Conservation (phyloP, 2,329 filamentous ascomycete species). For the Botryosphaeria dothidea region DNA sequence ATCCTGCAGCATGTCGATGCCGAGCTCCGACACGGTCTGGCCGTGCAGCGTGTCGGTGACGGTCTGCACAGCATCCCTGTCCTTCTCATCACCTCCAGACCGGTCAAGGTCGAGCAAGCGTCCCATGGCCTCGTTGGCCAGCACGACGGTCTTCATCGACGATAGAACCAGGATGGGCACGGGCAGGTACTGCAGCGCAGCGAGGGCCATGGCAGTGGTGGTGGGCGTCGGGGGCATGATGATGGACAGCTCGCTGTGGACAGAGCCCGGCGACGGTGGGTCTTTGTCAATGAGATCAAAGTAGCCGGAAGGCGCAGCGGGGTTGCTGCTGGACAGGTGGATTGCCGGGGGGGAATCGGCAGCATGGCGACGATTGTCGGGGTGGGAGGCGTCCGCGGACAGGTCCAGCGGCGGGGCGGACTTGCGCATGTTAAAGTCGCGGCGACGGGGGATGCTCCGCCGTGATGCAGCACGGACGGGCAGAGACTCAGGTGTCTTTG, state of each 20-base stretch:
- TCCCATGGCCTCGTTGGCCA: constrained; percentile 77
- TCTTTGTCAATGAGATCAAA: constrained; percentile 27
- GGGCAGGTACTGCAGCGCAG: constrained; percentile 71
- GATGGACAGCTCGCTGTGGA: constrained; percentile 36
- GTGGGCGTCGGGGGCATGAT: constrained; percentile 30
- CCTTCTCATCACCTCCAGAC: constrained; percentile 39
- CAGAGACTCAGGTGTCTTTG: neutral
- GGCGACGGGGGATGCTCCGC: constrained; percentile 5
- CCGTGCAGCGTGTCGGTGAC: constrained; percentile 64
- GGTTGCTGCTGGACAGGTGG: constrained; percentile 26
- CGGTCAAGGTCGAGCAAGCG: constrained; percentile 62
- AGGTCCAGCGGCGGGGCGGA: constrained; percentile 12
- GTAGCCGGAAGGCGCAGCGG: constrained; percentile 26
- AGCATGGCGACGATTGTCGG: constrained; percentile 6
- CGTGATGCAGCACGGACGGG: constrained; percentile 17
- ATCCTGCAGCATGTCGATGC: constrained; percentile 72
- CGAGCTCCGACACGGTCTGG: constrained; percentile 67
- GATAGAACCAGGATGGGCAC: constrained; percentile 71
- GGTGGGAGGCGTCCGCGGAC: neutral
- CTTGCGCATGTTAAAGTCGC: constrained; percentile 15
- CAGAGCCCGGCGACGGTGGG: constrained; percentile 27
- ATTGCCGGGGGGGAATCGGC: constrained; percentile 11
- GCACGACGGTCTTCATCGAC: constrained; percentile 66
- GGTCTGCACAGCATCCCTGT: constrained; percentile 41
- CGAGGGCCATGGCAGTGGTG: constrained; percentile 33